Base-by-base conservation (phyloP, 1,284 basidiomycete genomes). In the Ceratobasidium sp. region DNA sequence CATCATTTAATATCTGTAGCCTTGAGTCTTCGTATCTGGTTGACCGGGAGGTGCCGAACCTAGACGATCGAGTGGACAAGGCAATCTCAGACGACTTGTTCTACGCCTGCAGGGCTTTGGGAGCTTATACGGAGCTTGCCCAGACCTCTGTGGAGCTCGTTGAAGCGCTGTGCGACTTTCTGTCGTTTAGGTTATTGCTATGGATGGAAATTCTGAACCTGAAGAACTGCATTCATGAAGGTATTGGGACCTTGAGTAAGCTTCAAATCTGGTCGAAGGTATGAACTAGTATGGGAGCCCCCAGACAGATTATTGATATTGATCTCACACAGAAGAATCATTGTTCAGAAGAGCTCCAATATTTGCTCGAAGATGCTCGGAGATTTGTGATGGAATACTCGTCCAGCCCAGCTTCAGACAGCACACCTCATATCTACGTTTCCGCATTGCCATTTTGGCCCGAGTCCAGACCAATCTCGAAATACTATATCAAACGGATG, bases 341-440 rank as follows among this genome's bases (percentile, higher is more conserved):
- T 11, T 25, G 22, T 32, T 13, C 54, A 56, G n/a, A 11, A 11
- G 54, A 56, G 54, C 2, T 56, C 8, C 19, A 56, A 13, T 22
- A 34, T 8, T 29, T 51, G 1, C n/a, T 37, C 8, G n/a, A 32
- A 6, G 66, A 54, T 37, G 44, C 46, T 46, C 13, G 25, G 17
- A 19, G 25, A 17, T 54, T 68, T 19, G 11, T 51, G 2, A 54
- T 46, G 25, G 32, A 17, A 17, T 68, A 25, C 22, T 9, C 66
- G 9, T 22, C 44, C 4, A 51, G 32, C 25, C 66, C 66, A 19
- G 29, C 37, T 25, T 25, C 66, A 29, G 7, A 54, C 17, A 52
- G 46, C 22, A 68, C 66, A 13, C 66, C 66, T 19, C 66, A 68
- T 29, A 68, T 68, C n/a, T 68, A 68, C 49, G 32, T 54, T 22